These are phyloP conservation scores for Podila epigama DNA, from an alignment of 192 early-diverging fungal genomes.

Conservation along the genomic window DNA sequence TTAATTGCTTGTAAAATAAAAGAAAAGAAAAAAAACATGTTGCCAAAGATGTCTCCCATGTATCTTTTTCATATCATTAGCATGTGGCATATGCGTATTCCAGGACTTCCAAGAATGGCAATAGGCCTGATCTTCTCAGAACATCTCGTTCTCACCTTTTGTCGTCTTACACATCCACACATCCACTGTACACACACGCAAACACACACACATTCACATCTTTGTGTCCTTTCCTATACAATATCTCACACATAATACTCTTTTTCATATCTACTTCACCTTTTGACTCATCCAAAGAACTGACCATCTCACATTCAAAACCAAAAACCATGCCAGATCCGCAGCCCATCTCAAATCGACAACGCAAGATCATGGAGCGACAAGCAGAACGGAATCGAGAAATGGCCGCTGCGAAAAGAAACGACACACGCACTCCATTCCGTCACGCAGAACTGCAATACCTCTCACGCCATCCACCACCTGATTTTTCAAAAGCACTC, in stretches of 20 bases:
- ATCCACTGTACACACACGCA: too few relatives aligned
- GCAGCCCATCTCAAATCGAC: constrained; percentile 42
- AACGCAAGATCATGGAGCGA: constrained; percentile 45
- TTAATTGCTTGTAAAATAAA: neutral
- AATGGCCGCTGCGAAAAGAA: constrained; percentile 13
- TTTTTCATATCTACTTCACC: too few relatives aligned
- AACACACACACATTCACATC: too few relatives aligned
- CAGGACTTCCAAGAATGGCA: too few relatives aligned
- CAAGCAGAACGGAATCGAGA: constrained; percentile 39
- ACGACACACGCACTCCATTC: constrained; percentile 68
- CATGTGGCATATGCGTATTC: too few relatives aligned
- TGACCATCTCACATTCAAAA: too few relatives aligned
- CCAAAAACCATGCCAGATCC: neutral
- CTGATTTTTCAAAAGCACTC: constrained; percentile 61
- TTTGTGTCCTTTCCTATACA: too few relatives aligned
- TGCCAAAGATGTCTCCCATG: neutral
- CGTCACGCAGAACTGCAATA: constrained; percentile 71
- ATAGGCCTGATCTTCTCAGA: neutral
- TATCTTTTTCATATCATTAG: neutral
- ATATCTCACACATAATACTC: too few relatives aligned
- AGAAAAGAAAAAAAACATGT: neutral
- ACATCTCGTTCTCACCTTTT: too few relatives aligned
- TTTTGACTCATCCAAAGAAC: neutral
- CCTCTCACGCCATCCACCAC: constrained; percentile 56
- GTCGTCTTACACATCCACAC: too few relatives aligned